phyloP scores from a whole-genome alignment of 129 eudicot species.

The Ambrosia artemisiifolia region DNA sequence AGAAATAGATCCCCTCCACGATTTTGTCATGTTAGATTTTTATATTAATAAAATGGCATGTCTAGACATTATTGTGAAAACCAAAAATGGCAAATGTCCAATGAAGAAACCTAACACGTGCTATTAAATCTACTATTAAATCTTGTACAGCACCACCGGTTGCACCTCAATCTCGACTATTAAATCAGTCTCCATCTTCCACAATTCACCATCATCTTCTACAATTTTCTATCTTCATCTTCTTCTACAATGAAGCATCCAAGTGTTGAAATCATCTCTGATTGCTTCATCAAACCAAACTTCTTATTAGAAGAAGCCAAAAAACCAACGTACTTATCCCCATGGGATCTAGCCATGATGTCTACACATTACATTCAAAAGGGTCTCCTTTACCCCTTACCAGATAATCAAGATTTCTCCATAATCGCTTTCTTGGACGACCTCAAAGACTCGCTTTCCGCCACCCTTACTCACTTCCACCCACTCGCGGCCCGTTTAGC shows the following conservation, averaged over 20 bases:
- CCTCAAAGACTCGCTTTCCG: conserved; percentile 51
- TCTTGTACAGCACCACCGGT: no score
- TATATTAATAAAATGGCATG: no score
- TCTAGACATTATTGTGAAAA: no score
- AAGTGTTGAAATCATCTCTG: conserved; percentile 35
- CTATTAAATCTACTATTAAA: no score
- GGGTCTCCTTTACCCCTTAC: conserved; percentile 40
- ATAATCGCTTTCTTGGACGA: conserved; percentile 20
- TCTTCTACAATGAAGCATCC: conserved; percentile 16
- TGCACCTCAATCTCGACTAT: no score
- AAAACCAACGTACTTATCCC: conserved; percentile 44
- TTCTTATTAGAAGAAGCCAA: conserved; percentile 31
- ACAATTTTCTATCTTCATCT: no score
- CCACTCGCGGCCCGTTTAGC: conserved; percentile 61
- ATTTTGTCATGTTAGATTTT: no score
- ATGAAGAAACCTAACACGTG: no score
- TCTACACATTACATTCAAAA: conserved; percentile 46
- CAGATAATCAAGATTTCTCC: conserved; percentile 23
- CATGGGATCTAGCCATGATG: conserved; percentile 49
- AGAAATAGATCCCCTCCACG: no score
- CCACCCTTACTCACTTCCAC: conserved; percentile 52
- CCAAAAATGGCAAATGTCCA: no score
- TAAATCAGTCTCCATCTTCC: no score
- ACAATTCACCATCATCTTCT: no score
- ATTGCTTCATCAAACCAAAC: conserved; percentile 51